Evolutionary conservation across 495 filamentous ascomycete species (phyloP).

Genomic region (Pseudevernia furfuracea): DNA sequence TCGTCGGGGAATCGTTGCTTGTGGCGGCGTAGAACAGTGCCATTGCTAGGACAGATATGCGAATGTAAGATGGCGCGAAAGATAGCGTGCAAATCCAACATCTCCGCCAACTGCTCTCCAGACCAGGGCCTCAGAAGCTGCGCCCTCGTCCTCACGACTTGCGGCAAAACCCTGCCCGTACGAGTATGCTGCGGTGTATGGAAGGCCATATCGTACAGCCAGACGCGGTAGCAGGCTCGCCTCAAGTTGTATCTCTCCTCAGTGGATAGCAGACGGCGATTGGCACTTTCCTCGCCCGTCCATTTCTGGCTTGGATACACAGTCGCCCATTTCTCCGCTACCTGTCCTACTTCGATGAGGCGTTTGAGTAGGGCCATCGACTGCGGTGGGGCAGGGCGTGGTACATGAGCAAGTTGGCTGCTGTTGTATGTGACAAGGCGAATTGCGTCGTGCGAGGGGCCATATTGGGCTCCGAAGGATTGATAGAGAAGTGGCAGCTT

Average conservation of each 20-base stretch:
- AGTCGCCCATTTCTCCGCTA: conserved; percentile 55
- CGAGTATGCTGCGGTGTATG: conserved; percentile 43
- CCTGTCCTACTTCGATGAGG: conserved; percentile 48
- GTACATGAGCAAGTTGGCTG: conserved; percentile 47
- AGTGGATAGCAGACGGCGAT: conserved; percentile 52
- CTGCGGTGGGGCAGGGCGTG: conserved; percentile 39
- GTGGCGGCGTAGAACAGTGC: conserved; percentile 50
- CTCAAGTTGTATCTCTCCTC: conserved; percentile 55
- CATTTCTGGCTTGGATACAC: conserved; percentile 66
- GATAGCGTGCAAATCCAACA: conserved; percentile 45
- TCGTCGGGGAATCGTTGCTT: conserved; percentile 47
- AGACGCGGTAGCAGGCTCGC: conserved; percentile 60
- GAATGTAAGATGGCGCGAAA: conserved; percentile 46
- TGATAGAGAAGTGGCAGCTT: conserved; percentile 46
- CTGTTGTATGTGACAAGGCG: conserved; percentile 53
- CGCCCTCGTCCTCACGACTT: conserved; percentile 42
- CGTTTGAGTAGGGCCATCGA: conserved; percentile 51
- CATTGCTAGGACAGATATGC: conserved; percentile 55
- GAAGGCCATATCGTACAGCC: conserved; percentile 56
- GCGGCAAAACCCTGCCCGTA: conserved; percentile 38
- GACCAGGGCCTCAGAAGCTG: conserved; percentile 52
- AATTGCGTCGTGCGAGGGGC: conserved; percentile 52
- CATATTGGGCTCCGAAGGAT: conserved; percentile 51
- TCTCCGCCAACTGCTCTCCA: conserved; percentile 47
- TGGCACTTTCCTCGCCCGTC: conserved; percentile 45